Percentiles rank a stretch among this genome's conserved stretches.
Evolutionary conservation across 2,329 filamentous ascomycete genomes (phyloP).

Genomic region (Xylaria sp.): DNA sequence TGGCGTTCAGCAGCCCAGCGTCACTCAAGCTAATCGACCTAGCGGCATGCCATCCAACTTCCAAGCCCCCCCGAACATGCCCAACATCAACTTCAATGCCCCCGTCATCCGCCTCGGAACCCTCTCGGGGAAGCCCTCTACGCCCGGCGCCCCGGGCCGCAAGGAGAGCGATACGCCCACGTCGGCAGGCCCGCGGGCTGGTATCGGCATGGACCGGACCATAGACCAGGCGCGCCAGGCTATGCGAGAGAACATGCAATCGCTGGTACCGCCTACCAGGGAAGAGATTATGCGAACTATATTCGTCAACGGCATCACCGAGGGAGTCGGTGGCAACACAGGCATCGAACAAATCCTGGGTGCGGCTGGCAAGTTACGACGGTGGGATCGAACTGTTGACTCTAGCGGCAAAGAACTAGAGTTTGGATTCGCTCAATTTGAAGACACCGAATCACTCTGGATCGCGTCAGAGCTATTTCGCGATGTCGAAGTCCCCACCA

Average conservation of each 20-base stretch:
- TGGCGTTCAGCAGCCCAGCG: constrained; percentile 79
- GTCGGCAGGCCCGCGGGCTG: constrained; percentile 57
- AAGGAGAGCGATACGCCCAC: constrained; percentile 58
- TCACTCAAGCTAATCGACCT: constrained; percentile 81
- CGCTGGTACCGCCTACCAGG: constrained; percentile 81
- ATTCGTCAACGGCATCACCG: constrained; percentile 87
- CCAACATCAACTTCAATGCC: constrained; percentile 98
- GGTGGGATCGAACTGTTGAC: constrained; percentile 84
- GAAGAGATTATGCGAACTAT: constrained; percentile 94
- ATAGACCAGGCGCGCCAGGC: constrained; percentile 75
- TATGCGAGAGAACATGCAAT: constrained; percentile 74
- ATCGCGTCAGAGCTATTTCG: constrained; percentile 86
- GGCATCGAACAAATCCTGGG: constrained; percentile 81
- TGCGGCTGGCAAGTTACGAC: constrained; percentile 80
- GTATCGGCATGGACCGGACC: constrained; percentile 71
- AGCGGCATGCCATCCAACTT: constrained; percentile 84
- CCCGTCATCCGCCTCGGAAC: constrained; percentile 95
- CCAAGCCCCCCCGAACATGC: constrained; percentile 89
- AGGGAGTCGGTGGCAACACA: constrained; percentile 79
- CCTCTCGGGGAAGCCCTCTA: constrained; percentile 70
- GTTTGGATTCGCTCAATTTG: constrained; percentile 96
- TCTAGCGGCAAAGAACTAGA: constrained; percentile 75
- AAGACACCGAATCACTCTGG: constrained; percentile 87
- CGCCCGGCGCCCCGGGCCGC: constrained; percentile 55
- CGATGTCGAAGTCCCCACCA: constrained; percentile 82